Conservation (phyloP, 2,329 filamentous ascomycete species). For the Knufia fluminis region DNA sequence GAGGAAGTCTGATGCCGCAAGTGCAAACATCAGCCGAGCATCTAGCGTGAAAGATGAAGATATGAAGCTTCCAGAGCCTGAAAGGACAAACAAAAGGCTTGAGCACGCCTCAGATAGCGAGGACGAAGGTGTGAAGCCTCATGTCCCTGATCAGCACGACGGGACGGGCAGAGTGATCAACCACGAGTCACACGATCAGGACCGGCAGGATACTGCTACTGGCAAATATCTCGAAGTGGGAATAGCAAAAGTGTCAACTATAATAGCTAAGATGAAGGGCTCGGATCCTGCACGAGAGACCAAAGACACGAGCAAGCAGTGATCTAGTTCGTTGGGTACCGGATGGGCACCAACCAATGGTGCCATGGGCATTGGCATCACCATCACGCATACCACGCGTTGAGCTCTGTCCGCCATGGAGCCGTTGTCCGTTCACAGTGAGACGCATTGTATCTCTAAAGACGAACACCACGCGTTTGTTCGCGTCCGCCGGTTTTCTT, state of each 20-base stretch:
- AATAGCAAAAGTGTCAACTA: constrained; percentile 15
- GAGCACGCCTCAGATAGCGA: constrained; percentile 26
- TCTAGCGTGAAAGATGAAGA: constrained; percentile 52
- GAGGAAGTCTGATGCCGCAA: constrained; percentile 54
- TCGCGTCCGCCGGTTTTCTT: no score
- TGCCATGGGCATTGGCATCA: no score
- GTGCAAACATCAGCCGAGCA: constrained; percentile 59
- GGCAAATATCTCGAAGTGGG: constrained; percentile 16
- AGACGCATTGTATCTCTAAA: no score
- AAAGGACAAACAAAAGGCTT: neutral
- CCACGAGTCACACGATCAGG: constrained; percentile 6
- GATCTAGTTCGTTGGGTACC: no score
- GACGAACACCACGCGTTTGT: no score
- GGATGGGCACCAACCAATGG: no score
- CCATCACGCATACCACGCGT: no score
- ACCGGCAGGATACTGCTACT: constrained; percentile 12
- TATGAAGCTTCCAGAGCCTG: constrained; percentile 2
- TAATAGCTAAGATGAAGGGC: constrained; percentile 18
- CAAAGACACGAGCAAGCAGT: neutral
- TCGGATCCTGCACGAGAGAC: neutral
- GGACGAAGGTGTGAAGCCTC: constrained; percentile 32
- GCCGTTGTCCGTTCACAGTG: no score
- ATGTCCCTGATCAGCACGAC: constrained; percentile 21
- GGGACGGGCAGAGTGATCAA: constrained; percentile 6
- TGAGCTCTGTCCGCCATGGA: no score